Percentiles rank a stretch among this genome's conserved stretches.
phyloP scores from a whole-genome alignment of 1,139 yeast genomes.

The Geotrichum europaeum region DNA sequence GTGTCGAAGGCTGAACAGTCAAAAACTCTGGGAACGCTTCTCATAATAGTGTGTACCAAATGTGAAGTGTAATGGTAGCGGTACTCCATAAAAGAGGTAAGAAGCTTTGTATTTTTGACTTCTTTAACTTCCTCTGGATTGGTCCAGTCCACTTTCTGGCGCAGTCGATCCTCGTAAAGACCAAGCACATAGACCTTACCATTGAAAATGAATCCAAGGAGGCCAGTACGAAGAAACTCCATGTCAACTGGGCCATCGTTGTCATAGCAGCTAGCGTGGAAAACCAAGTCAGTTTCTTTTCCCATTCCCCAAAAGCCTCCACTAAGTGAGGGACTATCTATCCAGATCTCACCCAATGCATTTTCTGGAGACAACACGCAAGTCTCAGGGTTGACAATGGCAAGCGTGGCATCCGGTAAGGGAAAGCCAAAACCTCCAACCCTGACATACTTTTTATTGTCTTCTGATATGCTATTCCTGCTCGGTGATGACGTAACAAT shows the following conservation, averaged over 20 bases:
- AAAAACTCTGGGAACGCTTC: slow-evolving; percentile 73
- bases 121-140: slow-evolving; percentile 20
- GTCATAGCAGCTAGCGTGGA: slow-evolving; percentile 75
- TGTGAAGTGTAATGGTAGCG: slow-evolving; percentile 83
- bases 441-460: slow-evolving; percentile 47
- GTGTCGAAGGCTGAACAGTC: slow-evolving; percentile 93
- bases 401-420: slow-evolving; percentile 85
- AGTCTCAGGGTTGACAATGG: slow-evolving; percentile 91
- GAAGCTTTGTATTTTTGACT: slow-evolving; percentile 2
- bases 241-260: slow-evolving; percentile 61
- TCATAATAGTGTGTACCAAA: slow-evolving; percentile 67
- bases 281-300: slow-evolving; percentile 64
- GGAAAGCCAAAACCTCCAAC: slow-evolving; percentile 95
- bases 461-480: slow-evolving; percentile 37
- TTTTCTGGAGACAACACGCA: slow-evolving; percentile 57
- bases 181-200: slow-evolving; percentile 89
- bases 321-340: slow-evolving; percentile 79
- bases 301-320: slow-evolving; percentile 82
- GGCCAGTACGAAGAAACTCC: slow-evolving; percentile 84
- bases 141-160: slow-evolving; percentile 48
- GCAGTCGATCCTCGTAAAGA: slow-evolving; percentile 81
- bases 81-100: slow-evolving; percentile 26
- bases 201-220: slow-evolving; percentile 78
- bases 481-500: slow-evolving; percentile 55
- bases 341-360: slow-evolving; percentile 97